Evolutionary conservation across 1,139 yeast genomes (phyloP).

Genomic region (Sugiyamaella sp.): DNA sequence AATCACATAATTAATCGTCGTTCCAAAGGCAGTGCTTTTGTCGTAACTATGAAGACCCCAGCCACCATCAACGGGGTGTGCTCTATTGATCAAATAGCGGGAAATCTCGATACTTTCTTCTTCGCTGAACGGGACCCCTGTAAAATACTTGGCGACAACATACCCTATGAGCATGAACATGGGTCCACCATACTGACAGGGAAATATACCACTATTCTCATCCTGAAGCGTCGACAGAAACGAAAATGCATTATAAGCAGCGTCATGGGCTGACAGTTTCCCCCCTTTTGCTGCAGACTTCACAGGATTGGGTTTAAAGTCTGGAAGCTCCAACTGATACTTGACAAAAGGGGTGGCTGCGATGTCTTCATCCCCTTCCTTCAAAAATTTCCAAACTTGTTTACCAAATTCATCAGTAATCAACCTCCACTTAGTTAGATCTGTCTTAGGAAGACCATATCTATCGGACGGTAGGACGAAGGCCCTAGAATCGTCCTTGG

Average conservation of each 20-base stretch:
- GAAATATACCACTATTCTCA: conserved; percentile 74
- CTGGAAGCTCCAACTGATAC: conserved; percentile 60
- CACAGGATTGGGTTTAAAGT: conserved; percentile 39
- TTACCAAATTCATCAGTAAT: conserved; percentile 71
- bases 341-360: conserved; percentile 50
- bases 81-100: conserved; percentile 80
- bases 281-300: conserved; percentile 27
- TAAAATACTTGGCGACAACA: conserved; percentile 71
- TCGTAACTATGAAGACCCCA: conserved; percentile 96
- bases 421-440: conserved; percentile 74
- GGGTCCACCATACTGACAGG: conserved; percentile 94
- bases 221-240: conserved; percentile 74
- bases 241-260: conserved; percentile 75
- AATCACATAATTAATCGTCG: conserved; percentile 80
- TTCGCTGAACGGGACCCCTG: conserved; percentile 68
- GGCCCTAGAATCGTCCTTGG: neutral
- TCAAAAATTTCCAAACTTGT: conserved; percentile 77
- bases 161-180: conserved; percentile 96
- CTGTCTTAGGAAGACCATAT: conserved; percentile 65
- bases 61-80: conserved; percentile 99
- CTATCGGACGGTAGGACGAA: conserved; percentile 38
- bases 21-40: conserved; percentile 94
- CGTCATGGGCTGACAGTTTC: conserved; percentile 53
- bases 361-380: conserved; percentile 43
- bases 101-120: conserved; percentile 69